phyloP scores from a whole-genome alignment of 208 protist genomes.

The Herpetomonas samuelpessoai region DNA sequence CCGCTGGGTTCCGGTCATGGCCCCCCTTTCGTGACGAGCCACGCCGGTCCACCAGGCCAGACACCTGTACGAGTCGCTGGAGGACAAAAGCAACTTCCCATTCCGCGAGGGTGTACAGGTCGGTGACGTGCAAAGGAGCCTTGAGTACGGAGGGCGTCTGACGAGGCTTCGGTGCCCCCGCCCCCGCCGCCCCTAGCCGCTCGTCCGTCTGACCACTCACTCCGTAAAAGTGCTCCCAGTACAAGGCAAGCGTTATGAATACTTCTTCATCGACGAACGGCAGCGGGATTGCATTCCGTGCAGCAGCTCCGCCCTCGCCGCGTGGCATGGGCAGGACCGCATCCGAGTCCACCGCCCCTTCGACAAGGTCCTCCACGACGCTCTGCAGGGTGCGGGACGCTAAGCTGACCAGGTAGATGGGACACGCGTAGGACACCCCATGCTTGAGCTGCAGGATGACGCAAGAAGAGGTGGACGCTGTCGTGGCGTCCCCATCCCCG shows the following conservation, averaged over 20 bases:
- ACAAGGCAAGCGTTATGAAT: constrained; percentile 60
- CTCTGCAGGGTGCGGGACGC: constrained; percentile 37
- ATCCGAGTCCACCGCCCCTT: background rate
- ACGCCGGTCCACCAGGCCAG: constrained; percentile 12
- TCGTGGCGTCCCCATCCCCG: no score
- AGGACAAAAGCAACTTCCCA: constrained; percentile 65
- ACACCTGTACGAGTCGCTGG: constrained; percentile 33
- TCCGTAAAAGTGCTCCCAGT: constrained; percentile 73
- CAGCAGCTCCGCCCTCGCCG: background rate
- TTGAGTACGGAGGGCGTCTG: constrained; percentile 6
- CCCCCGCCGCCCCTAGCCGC: background rate
- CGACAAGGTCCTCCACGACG: constrained; percentile 25
- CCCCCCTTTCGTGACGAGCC: no score
- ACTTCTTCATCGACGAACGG: constrained; percentile 23
- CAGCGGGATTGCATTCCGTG: constrained; percentile 25
- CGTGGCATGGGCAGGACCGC: background rate
- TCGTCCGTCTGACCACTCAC: constrained; percentile 2
- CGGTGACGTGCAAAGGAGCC: constrained; percentile 26
- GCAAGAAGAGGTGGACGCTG: no score
- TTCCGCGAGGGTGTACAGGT: constrained; percentile 54
- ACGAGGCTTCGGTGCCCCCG: background rate
- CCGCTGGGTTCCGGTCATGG: background rate
- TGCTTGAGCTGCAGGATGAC: no score
- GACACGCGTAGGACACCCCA: no score
- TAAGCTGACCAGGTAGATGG: constrained; percentile 31